Evolutionary conservation across 2,329 filamentous ascomycete species (phyloP).

Genomic region (Sporothrix humicola): DNA sequence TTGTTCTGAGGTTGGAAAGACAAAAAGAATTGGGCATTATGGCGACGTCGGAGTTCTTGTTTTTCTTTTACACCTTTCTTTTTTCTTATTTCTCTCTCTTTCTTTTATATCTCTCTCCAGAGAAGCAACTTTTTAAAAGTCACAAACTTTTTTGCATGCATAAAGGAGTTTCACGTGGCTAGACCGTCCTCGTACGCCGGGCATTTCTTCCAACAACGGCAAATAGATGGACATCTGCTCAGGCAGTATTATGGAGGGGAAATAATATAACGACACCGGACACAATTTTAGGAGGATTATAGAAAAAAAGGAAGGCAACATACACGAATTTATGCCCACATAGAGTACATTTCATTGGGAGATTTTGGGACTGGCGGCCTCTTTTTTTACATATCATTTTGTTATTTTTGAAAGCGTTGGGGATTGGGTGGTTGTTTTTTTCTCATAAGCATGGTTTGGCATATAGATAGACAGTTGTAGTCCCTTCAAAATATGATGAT

Average conservation of each 20-base stretch:
- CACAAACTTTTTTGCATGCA: constrained; percentile 16
- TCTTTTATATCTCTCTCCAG: constrained; percentile 15
- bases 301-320: not conserved
- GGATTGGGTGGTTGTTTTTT: not conserved
- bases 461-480: not conserved
- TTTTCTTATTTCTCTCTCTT: not conserved
- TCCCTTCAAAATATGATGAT: not conserved
- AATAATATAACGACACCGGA: not conserved
- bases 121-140: constrained; percentile 15
- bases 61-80: not conserved
- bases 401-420: not conserved
- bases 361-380: not conserved
- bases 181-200: not conserved
- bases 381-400: not conserved
- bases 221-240: not conserved
- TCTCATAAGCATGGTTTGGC: not conserved
- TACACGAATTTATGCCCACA: not conserved
- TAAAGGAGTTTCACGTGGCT: constrained; percentile 18
- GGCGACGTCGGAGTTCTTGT: constrained; percentile 19
- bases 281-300: not conserved
- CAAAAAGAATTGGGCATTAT: constrained; percentile 16
- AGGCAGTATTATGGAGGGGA: not conserved
- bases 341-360: not conserved
- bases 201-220: not conserved
- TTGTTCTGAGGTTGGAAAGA: not conserved